These are phyloP conservation scores for Serendipita sp. DNA, from an alignment of 768 basidiomycete genomes.

Conservation along the genomic window DNA sequence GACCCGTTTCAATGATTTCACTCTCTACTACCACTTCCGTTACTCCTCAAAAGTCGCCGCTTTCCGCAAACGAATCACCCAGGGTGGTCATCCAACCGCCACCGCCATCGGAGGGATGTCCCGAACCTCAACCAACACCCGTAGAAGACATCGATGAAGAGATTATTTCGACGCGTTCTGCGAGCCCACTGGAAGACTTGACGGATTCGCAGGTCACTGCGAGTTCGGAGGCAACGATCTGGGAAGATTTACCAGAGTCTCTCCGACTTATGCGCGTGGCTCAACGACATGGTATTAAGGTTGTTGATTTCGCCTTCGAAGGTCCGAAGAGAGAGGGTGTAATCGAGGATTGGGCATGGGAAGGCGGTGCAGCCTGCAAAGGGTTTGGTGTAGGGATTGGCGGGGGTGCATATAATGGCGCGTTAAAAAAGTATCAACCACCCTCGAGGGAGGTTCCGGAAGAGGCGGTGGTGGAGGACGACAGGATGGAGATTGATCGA, in stretches of 20 bases:
- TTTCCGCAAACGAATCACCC: background rate
- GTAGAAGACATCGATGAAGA: background rate
- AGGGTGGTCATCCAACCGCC: background rate
- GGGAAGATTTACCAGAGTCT: slow-evolving; percentile 1
- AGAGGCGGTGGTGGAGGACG: background rate
- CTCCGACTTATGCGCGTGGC: slow-evolving; percentile 4
- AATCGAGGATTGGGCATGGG: background rate
- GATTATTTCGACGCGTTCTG: background rate
- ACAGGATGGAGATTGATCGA: background rate
- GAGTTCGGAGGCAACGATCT: background rate
- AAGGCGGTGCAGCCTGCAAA: background rate
- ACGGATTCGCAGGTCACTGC: background rate
- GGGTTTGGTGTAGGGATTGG: slow-evolving; percentile 2
- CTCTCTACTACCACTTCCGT: too few species aligned
- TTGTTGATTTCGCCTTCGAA: slow-evolving; percentile 4
- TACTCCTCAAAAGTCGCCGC: too few species aligned
- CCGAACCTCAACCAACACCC: background rate
- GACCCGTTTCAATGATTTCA: too few species aligned
- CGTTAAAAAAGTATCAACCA: background rate
- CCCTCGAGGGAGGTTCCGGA: background rate
- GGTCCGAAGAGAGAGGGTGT: background rate
- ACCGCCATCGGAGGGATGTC: background rate
- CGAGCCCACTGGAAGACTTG: slow-evolving; percentile 1
- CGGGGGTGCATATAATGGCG: background rate
- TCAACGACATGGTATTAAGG: slow-evolving; percentile 1